Conservation (phyloP, 192 early-diverging fungal species). For the Podila epigama region DNA sequence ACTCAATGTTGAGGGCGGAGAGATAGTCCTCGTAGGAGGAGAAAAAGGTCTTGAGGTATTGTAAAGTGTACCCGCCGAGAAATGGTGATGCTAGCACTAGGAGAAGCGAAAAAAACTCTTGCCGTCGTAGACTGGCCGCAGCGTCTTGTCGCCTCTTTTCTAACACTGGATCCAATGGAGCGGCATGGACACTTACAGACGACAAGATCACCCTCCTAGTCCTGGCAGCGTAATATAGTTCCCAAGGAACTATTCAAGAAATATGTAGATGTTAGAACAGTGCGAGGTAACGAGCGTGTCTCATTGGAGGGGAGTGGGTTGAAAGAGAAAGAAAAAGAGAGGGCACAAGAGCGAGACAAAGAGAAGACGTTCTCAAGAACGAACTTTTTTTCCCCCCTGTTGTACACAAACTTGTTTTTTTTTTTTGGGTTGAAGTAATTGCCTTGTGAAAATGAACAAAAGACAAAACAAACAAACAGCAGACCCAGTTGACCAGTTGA, state of each 20-base stretch:
- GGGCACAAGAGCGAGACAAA: neutral
- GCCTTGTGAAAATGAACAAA: neutral
- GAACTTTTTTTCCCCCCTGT: neutral
- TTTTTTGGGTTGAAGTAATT: neutral
- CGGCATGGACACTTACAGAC: slow-evolving; percentile 32
- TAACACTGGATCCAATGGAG: slow-evolving; percentile 28
- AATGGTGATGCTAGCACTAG: slow-evolving; percentile 60
- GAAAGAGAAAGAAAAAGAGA: neutral
- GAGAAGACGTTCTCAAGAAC: neutral
- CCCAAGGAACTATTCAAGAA: slow-evolving; percentile 68
- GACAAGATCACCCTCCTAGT: slow-evolving; percentile 50
- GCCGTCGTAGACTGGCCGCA: slow-evolving; percentile 52
- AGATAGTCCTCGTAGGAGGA: slow-evolving; percentile 63
- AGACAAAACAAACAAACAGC: neutral
- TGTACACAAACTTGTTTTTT: neutral
- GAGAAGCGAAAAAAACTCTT: slow-evolving; percentile 57
- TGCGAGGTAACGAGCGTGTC: too few relatives aligned
- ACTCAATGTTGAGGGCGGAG: slow-evolving; percentile 60
- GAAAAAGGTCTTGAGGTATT: slow-evolving; percentile 59
- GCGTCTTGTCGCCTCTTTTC: slow-evolving; percentile 43
- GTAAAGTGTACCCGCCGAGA: slow-evolving; percentile 61
- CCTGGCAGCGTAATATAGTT: slow-evolving; percentile 62
- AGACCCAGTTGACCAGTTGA: too few relatives aligned
- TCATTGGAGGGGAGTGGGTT: neutral
- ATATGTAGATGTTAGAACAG: too few relatives aligned